Percentiles rank a stretch among this genome's conserved stretches.
phyloP scores from a whole-genome alignment of 257 asterid genomes.

The Capsicum baccatum region DNA sequence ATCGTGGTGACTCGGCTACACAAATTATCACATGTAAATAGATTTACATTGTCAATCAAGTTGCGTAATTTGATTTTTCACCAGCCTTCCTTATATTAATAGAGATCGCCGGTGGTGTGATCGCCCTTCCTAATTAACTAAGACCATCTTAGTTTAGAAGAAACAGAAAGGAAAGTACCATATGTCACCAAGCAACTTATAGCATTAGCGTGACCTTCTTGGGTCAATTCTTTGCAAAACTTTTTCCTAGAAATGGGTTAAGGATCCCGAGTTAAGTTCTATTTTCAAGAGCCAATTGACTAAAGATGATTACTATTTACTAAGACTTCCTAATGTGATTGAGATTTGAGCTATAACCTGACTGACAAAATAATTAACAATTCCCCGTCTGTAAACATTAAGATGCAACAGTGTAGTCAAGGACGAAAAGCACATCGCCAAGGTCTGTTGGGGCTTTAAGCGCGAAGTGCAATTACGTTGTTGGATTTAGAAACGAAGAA shows the following conservation, averaged over 20 bases:
- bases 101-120: background rate
- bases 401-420: background rate
- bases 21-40: background rate
- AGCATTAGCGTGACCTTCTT: background rate
- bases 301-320: background rate
- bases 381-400: background rate
- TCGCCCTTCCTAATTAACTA: background rate
- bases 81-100: background rate
- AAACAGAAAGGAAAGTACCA: background rate
- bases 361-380: background rate
- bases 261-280: background rate
- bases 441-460: background rate
- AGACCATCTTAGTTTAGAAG: background rate
- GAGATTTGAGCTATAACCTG: background rate
- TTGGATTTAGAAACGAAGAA: background rate
- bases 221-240: background rate
- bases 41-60: background rate
- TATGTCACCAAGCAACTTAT: slow-evolving; percentile 1
- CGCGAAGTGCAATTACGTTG: background rate
- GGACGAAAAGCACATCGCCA: background rate
- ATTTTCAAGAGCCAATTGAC: background rate
- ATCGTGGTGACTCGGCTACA: background rate
- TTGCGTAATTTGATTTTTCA: background rate
- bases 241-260: background rate
- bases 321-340: slow-evolving; percentile 3